Conservation (phyloP, 768 basidiomycete genomes). For the Holtermannia corniformis region DNA sequence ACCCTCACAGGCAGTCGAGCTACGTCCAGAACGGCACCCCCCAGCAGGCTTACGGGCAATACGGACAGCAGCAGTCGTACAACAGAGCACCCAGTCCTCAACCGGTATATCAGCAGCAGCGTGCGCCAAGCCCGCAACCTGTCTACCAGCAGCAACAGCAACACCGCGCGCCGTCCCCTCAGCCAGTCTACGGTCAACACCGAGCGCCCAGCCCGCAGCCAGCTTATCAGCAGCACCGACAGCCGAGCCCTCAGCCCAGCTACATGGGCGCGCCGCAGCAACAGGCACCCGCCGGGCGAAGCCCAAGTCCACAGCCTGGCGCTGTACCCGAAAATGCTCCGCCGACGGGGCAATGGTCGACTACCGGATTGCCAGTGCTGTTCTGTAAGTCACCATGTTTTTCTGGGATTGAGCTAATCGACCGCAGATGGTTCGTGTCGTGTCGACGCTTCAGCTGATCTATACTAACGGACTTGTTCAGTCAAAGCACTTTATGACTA, state of each 20-base stretch:
- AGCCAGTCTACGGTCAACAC: constrained; percentile 2
- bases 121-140: constrained; percentile 1
- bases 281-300: constrained; percentile 11
- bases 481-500: constrained; percentile 74
- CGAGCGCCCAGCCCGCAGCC: constrained; percentile 7
- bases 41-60: constrained; percentile 6
- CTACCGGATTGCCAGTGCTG: constrained; percentile 68
- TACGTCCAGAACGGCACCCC: not conserved
- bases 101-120: constrained; percentile 2
- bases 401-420: not conserved
- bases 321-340: constrained; percentile 42
- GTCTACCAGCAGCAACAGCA: constrained; percentile 2
- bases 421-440: not conserved
- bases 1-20: not conserved
- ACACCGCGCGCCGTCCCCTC: constrained; percentile 1
- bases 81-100: not conserved
- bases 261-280: constrained; percentile 16
- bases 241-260: constrained; percentile 16
- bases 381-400: constrained; percentile 56
- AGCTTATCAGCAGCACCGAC: constrained; percentile 7
- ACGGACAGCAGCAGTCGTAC: constrained; percentile 1
- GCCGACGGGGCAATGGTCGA: constrained; percentile 68
- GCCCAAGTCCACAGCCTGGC: constrained; percentile 37
- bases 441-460: not conserved
- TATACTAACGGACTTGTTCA: constrained; percentile 5